Percentiles rank a stretch among this genome's conserved stretches.
These are phyloP conservation scores for Penicillium waksmanii DNA, from an alignment of 495 filamentous ascomycete species.

Conservation along the genomic window DNA sequence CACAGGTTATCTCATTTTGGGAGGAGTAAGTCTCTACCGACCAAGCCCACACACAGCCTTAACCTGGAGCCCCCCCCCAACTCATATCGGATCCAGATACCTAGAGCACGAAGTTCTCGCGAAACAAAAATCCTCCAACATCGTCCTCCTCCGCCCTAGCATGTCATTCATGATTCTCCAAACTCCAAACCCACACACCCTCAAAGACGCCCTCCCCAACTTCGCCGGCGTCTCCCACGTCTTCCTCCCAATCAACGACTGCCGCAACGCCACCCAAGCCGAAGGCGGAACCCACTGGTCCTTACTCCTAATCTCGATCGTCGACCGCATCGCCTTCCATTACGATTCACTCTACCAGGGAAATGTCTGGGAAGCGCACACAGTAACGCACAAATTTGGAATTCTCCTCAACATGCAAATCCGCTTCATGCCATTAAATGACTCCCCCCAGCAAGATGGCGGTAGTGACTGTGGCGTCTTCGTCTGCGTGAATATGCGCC, in stretches of 20 bases:
- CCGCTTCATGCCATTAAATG: slow-evolving; percentile 74
- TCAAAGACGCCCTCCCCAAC: slow-evolving; percentile 60
- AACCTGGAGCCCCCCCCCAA: background rate
- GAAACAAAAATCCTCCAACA: slow-evolving; percentile 75
- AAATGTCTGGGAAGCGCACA: slow-evolving; percentile 73
- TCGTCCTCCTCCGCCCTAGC: slow-evolving; percentile 87
- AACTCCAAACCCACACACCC: slow-evolving; percentile 72
- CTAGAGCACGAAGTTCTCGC: slow-evolving; percentile 85
- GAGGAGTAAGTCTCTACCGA: slow-evolving; percentile 71
- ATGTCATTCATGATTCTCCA: slow-evolving; percentile 94
- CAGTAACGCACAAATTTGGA: slow-evolving; percentile 64
- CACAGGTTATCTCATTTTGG: slow-evolving; percentile 85
- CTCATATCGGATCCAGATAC: slow-evolving; percentile 66
- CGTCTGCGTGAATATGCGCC: slow-evolving; percentile 90
- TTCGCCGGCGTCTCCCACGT: slow-evolving; percentile 86
- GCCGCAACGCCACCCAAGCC: slow-evolving; percentile 68
- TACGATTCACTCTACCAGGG: slow-evolving; percentile 86
- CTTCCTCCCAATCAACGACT: slow-evolving; percentile 96
- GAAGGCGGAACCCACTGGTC: slow-evolving; percentile 97
- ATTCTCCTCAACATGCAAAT: slow-evolving; percentile 66
- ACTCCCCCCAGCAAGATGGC: slow-evolving; percentile 91
- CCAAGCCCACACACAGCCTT: too few species aligned
- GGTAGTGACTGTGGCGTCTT: slow-evolving; percentile 93
- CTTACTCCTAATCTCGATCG: slow-evolving; percentile 81
- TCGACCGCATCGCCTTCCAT: slow-evolving; percentile 93